Evolutionary conservation across 352 stramenopile species (phyloP).

Genomic region (Stramenopiles sp.): DNA sequence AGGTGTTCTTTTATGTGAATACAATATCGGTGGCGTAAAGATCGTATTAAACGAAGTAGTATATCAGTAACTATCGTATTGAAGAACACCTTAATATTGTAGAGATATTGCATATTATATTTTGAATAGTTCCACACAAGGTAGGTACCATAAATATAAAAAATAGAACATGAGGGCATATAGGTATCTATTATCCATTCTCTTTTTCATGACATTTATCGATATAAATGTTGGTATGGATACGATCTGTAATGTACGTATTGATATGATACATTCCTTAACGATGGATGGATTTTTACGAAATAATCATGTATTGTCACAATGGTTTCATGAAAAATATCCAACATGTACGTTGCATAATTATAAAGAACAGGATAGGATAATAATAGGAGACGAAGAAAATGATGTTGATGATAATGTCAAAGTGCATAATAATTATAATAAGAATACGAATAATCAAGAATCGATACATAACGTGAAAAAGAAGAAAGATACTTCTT

Average conservation of each 20-base stretch:
- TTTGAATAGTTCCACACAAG: too few relatives aligned
- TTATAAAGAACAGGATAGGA: neutral
- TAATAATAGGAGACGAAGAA: neutral
- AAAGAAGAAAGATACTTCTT: neutral
- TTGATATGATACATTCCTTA: neutral
- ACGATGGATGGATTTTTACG: neutral
- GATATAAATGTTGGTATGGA: neutral
- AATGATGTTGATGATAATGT: neutral
- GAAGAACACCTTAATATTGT: too few relatives aligned
- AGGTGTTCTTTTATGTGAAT: neutral
- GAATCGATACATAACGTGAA: neutral
- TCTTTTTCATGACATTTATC: neutral
- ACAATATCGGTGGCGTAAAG: too few relatives aligned
- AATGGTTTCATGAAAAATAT: neutral
- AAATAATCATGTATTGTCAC: neutral
- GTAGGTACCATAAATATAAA: too few relatives aligned
- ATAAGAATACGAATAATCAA: neutral
- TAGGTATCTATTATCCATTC: neutral
- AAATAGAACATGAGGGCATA: neutral
- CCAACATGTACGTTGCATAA: neutral
- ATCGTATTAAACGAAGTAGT: neutral
- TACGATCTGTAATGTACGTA: neutral
- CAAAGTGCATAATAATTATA: neutral
- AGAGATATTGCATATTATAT: too few relatives aligned
- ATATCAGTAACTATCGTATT: neutral